Evolutionary conservation across 345 rosid genomes (phyloP), one percentile per base, ranked within the genome.

Genomic region (Aethionema arabicum): DNA sequence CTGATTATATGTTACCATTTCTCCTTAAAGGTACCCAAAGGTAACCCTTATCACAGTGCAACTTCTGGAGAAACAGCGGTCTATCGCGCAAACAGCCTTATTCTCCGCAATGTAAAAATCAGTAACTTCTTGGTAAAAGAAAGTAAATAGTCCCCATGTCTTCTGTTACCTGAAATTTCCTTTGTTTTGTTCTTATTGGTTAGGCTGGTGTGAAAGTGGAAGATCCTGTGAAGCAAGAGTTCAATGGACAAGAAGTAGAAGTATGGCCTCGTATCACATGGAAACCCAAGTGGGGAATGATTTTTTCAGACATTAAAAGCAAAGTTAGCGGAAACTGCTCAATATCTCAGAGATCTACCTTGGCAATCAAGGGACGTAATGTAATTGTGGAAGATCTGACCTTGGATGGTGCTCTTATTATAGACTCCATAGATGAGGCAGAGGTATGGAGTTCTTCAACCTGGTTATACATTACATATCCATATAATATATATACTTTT

Each of bases 21-120:
- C 21, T 7, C 30, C n/a, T 46, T 77, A 48, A 70, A 90, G 95
- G 89, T 90, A 55, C 95, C 96, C 5, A 90, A 85, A 54, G 95
- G 97, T 30, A 90, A 90, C 65, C 97, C 97, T 60, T 87, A 87
- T 63, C 97, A 90, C 43, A 90, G 97, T 67, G 96, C 96, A 68
- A 90, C 93, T 69, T 90, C 97, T 21, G 97, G 97, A 67, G 97
- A 90, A 86, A 85, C 81, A 88, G 87, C 90, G 11, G 77, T 90
- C 61, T 90, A 90, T 69, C 78, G 84, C 43, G 88, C 96, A 38
- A 81, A 87, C 72, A 77, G 83, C 74, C 88, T 74, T 48, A 82
- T 87, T 61, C 95, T 90, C 56, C 82, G 68, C 27, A 21, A 21
- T 1, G 27, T 21, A 21, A 21, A 21, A 21, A 21, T 21, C 27